Conservation (phyloP, 2,329 filamentous ascomycete species). For the Ophiosphaerella korrae region DNA sequence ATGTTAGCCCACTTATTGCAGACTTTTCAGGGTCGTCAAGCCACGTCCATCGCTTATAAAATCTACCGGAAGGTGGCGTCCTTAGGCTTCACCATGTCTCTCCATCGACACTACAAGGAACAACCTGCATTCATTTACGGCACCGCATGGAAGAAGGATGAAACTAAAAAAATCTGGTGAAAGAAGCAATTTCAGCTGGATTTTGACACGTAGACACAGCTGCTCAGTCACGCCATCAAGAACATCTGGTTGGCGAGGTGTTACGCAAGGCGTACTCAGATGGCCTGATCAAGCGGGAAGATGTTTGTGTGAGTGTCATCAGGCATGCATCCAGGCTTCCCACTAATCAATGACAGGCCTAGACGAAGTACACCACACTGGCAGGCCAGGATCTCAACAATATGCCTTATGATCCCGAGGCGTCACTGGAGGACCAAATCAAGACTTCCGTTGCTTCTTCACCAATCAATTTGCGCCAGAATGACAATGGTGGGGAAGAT, state of each 20-base stretch:
- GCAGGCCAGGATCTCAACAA: constrained; percentile 64
- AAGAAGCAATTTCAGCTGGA: constrained; percentile 68
- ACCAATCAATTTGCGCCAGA: constrained; percentile 62
- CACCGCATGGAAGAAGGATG: constrained; percentile 83
- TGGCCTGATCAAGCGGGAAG: constrained; percentile 61
- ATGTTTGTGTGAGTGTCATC: constrained; percentile 64
- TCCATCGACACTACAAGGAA: constrained; percentile 21
- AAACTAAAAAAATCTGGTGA: constrained; percentile 69
- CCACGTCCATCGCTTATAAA: too few species aligned
- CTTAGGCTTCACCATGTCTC: constrained; percentile 11
- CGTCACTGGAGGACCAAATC: constrained; percentile 68
- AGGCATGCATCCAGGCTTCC: too few species aligned
- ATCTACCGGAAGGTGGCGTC: constrained; percentile 22
- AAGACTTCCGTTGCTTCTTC: constrained; percentile 70
- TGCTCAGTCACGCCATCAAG: constrained; percentile 75
- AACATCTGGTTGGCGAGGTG: constrained; percentile 71
- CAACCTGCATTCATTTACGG: constrained; percentile 67
- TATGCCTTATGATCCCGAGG: constrained; percentile 66
- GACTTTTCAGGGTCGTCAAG: too few species aligned
- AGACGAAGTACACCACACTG: constrained; percentile 81
- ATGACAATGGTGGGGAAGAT: constrained; percentile 37
- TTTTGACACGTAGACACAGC: constrained; percentile 80
- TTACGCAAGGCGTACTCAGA: constrained; percentile 66
- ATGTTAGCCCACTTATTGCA: too few species aligned
- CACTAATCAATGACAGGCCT: constrained; percentile 57